Evolutionary conservation across 352 stramenopile species (phyloP).

Genomic region (Pythium angustatum): DNA sequence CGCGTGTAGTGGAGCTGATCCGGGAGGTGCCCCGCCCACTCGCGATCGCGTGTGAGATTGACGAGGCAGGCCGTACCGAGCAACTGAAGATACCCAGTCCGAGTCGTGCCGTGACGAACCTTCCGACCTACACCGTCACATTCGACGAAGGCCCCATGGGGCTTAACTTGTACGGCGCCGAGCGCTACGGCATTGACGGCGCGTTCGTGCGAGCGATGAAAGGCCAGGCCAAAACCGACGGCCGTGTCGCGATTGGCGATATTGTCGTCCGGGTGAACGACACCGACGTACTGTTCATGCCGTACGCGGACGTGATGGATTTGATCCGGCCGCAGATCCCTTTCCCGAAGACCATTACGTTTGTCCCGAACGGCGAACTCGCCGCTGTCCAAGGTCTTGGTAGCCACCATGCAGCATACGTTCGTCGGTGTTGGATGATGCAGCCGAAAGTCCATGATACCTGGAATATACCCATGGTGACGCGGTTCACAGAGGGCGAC

Average conservation of each 20-base stretch:
- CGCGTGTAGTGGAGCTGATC: conserved; percentile 81
- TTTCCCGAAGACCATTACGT: not conserved
- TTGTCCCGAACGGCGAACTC: not conserved
- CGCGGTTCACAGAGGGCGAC: too few relatives aligned
- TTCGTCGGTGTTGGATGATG: not conserved
- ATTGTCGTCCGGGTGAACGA: conserved; percentile 88
- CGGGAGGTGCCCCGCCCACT: conserved; percentile 74
- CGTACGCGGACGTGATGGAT: conserved; percentile 80
- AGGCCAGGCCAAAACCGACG: conserved; percentile 76
- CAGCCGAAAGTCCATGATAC: too few relatives aligned
- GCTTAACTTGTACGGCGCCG: conserved; percentile 80
- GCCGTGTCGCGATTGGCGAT: conserved; percentile 80
- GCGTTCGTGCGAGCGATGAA: conserved; percentile 78
- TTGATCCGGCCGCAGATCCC: conserved; percentile 20
- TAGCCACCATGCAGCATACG: not conserved
- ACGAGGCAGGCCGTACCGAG: conserved; percentile 36
- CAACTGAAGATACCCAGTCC: too few relatives aligned
- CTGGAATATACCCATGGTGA: not conserved
- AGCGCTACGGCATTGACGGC: conserved; percentile 82
- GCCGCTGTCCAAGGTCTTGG: not conserved
- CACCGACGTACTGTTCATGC: conserved; percentile 77
- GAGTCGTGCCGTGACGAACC: too few relatives aligned
- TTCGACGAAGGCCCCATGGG: conserved; percentile 86
- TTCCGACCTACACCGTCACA: conserved; percentile 84
- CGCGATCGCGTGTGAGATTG: conserved; percentile 81